Conservation (phyloP, 441 rosid species). For the Populus hybrid region DNA sequence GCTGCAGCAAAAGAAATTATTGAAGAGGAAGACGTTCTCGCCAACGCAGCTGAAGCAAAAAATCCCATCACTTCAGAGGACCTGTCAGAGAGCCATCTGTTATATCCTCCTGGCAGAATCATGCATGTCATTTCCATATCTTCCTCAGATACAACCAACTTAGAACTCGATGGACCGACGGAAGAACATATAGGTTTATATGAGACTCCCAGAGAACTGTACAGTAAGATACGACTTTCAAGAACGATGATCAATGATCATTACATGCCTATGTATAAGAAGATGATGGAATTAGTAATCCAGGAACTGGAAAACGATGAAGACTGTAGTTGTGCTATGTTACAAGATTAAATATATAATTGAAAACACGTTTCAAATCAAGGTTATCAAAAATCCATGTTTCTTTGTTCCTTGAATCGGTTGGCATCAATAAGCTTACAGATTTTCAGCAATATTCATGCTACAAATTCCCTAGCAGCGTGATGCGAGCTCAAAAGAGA, state of each 20-base stretch:
- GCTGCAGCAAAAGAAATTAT: slow-evolving; percentile 74
- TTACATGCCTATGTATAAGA: slow-evolving; percentile 93
- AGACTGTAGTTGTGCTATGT: slow-evolving; percentile 13
- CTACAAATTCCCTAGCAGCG: too few relatives aligned
- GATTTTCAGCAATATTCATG: too few relatives aligned
- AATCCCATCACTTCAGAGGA: slow-evolving; percentile 36
- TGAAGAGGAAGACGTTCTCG: slow-evolving; percentile 60
- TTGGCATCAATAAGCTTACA: too few relatives aligned
- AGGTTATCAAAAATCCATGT: too few relatives aligned
- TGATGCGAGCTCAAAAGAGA: not conserved
- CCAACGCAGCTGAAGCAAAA: slow-evolving; percentile 39
- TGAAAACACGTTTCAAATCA: not conserved
- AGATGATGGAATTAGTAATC: slow-evolving; percentile 79
- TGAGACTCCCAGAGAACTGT: slow-evolving; percentile 83
- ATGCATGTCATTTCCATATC: slow-evolving; percentile 70
- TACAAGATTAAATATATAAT: not conserved
- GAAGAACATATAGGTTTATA: slow-evolving; percentile 53
- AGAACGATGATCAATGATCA: slow-evolving; percentile 94
- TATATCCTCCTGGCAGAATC: slow-evolving; percentile 86
- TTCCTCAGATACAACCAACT: slow-evolving; percentile 22
- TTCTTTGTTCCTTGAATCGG: too few relatives aligned
- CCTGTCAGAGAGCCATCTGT: slow-evolving; percentile 53
- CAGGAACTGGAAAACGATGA: slow-evolving; percentile 51
- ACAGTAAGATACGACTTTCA: slow-evolving; percentile 85
- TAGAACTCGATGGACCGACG: slow-evolving; percentile 17